Conservation (phyloP, 257 asterid genomes). For the Nicotiana tomentosiformis region DNA sequence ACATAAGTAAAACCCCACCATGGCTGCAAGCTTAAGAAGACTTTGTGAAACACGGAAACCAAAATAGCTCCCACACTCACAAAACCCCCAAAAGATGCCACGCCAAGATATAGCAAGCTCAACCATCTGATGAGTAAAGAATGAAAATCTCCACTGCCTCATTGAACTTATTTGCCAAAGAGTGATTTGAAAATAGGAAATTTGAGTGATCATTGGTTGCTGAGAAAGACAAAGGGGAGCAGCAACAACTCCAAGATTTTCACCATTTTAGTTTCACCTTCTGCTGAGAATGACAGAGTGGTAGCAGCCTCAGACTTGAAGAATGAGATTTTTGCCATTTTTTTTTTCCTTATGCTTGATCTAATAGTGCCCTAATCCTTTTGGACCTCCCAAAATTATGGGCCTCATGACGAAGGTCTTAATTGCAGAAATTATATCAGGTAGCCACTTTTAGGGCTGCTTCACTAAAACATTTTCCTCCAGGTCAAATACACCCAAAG, state of each 20-base stretch:
- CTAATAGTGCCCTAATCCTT: not conserved
- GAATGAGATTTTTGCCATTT: not conserved
- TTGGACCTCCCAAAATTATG: too few relatives aligned
- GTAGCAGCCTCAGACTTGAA: not conserved
- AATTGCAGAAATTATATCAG: too few relatives aligned
- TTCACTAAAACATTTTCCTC: not conserved
- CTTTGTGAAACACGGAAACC: slow-evolving; percentile 14
- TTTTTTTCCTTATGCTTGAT: not conserved
- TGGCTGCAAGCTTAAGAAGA: slow-evolving; percentile 1
- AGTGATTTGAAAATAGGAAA: not conserved
- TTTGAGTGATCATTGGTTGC: not conserved
- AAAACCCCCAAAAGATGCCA: not conserved
- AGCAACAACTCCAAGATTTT: not conserved
- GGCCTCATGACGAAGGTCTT: too few relatives aligned
- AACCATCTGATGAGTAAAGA: not conserved
- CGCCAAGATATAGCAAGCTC: not conserved
- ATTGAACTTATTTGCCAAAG: not conserved
- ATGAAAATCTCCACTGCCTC: not conserved
- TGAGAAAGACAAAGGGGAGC: not conserved
- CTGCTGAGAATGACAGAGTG: too few relatives aligned
- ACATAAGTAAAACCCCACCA: not conserved
- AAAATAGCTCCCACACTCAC: not conserved
- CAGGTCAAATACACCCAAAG: not conserved
- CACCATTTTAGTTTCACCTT: not conserved
- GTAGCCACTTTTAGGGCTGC: too few relatives aligned